Percentiles rank a stretch among this genome's conserved stretches.
These are phyloP conservation scores for Colletotrichum tropicicola DNA, from an alignment of 2,329 filamentous ascomycete genomes.

Conservation along the genomic window DNA sequence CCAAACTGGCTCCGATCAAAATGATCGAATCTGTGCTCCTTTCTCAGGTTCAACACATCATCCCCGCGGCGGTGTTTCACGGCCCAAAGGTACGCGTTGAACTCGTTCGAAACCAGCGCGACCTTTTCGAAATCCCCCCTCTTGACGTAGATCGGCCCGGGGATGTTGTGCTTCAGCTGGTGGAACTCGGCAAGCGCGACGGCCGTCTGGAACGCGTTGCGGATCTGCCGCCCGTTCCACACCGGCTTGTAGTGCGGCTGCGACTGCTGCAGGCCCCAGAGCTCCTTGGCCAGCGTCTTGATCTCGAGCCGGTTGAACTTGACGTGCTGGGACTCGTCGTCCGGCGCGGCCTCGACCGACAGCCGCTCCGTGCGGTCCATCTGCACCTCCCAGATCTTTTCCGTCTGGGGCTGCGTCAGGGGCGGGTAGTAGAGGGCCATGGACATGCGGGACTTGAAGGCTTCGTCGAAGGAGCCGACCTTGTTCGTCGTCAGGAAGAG, in stretches of 20 bases:
- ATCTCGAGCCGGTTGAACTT: slow-evolving; percentile 44
- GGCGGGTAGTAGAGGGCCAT: slow-evolving; percentile 47
- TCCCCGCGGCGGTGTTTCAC: neutral
- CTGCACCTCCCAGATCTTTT: slow-evolving; percentile 52
- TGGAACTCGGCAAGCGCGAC: slow-evolving; percentile 52
- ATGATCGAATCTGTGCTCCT: neutral
- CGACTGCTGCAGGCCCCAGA: slow-evolving; percentile 52
- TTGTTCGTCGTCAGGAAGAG: slow-evolving; percentile 61
- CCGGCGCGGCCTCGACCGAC: slow-evolving; percentile 15
- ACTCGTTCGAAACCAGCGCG: slow-evolving; percentile 31
- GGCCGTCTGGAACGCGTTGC: slow-evolving; percentile 54
- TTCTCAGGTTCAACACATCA: neutral
- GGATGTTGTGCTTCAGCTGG: slow-evolving; percentile 19
- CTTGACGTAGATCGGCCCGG: slow-evolving; percentile 29
- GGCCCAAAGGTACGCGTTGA: slow-evolving; percentile 30
- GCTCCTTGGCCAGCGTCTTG: slow-evolving; percentile 35
- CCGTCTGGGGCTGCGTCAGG: slow-evolving; percentile 47
- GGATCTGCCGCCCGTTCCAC: slow-evolving; percentile 54
- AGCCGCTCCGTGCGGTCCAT: slow-evolving; percentile 37
- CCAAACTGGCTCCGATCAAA: neutral
- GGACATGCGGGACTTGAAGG: slow-evolving; percentile 60
- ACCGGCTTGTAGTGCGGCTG: slow-evolving; percentile 48
- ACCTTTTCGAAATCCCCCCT: slow-evolving; percentile 31
- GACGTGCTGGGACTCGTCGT: slow-evolving; percentile 45
- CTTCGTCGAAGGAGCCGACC: slow-evolving; percentile 55